Base-by-base conservation (phyloP, 2,329 filamentous ascomycete genomes). In the Thelonectria discophora region DNA sequence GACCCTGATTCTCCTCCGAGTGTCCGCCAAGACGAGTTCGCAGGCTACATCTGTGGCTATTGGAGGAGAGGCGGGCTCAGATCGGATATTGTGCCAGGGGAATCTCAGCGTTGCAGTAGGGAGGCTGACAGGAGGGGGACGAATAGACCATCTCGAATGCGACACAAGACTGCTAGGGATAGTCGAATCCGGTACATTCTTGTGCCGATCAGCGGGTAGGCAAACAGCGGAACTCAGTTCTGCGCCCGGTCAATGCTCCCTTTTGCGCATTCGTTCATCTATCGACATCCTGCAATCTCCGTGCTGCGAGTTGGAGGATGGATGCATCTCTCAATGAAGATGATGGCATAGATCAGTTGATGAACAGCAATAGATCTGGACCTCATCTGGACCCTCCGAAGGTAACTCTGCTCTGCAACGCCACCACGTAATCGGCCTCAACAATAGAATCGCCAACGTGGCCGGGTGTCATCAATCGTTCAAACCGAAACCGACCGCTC, bases 241-340 rank as follows among this genome's bases (percentile, higher is more conserved):
- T 55, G 52, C 52, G 52, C 52, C 27, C 52, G 34, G 20, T 18
- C 10, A 37, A 40, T 11, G 20, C 9, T 42, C 51, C 52, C 30
- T 34, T 55, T 55, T 24, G 27, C 17, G 27, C 24, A 37, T 39
- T 20, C 42, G 3, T 39, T 12, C 18, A 46, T 24, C 30, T 55
- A 21, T 10, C 42, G 24, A 15, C 50, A 45, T 34, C 42, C 40
- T 55, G 52, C 52, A 55, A 55, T 55, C 42, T 54, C 52, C 42
- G 20, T 34, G 17, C n/a, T 12, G 3, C 7, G 30, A 20, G 10
- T 51, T 5, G 15, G 21, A 17, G 34, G 34, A 17, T 40, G 30
- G 48, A 20, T 40, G 18, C 30, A 20, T 20, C 46, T n/a, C 46
- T 17, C n/a, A n/a, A 30, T 10, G 5, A 24, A 24, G 4, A 24